Base-by-base conservation (phyloP, 495 filamentous ascomycete species). In the Penicillium goetzii region DNA sequence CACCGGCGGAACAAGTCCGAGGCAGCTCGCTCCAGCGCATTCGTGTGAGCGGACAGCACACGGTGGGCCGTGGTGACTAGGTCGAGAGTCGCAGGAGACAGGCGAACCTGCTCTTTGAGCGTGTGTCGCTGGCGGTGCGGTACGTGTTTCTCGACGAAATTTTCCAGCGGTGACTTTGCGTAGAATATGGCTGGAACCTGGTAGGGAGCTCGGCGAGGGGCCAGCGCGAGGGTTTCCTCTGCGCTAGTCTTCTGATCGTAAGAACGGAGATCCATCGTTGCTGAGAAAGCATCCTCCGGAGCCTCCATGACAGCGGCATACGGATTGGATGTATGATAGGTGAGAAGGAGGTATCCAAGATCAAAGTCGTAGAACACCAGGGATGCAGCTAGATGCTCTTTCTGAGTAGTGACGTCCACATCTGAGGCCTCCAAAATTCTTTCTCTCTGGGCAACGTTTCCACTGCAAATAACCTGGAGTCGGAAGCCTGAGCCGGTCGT, bases 1-100 rank as follows among this genome's bases (percentile, higher is more conserved):
- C 90, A 93, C 25, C 89, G 84, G 17, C 88, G 83, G 79, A 96
- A 96, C 10, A 97, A 79, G 68, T 96, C 91, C 1, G 92, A 86
- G 3, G 91, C 92, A 12, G 90, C 92, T 55, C 83, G 71, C 40
- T 90, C 88, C 28, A 97, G 81, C 7, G 80, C 78, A 64, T 89
- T 81, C 0, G 92, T 95, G 74, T 97, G 90, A 21, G 82, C 77
- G 56, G 87, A 88, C 23, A 96, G 77, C 3, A 91, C 80, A 50
- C 89, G 84, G 72, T 97, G 93, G 0, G 89, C 90, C 32, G 90
- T 85, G 0, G 88, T 88, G 65, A 97, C 85, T 14, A 94, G 74
- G 45, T 89, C 85, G 21, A 96, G 80, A 0, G 90, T 94, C 10
- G 88, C 85, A 9, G 89, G 85, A 15, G 89, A 92, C 23, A 97